Evolutionary conservation across 495 filamentous ascomycete genomes (phyloP).

Genomic region (Neohortaea acidophila): DNA sequence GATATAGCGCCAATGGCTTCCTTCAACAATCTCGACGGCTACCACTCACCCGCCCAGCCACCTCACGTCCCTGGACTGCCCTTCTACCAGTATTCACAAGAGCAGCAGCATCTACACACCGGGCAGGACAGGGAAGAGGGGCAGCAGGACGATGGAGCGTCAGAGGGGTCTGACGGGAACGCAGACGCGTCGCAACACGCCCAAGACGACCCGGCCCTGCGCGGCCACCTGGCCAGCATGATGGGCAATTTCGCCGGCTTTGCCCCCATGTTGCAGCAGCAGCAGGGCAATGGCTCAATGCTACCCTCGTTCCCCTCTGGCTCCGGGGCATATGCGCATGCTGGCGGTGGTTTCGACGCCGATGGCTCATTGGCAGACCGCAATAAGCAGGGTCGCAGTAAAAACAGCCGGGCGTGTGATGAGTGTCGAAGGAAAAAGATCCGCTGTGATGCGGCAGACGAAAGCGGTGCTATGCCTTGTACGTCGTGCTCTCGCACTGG

Average conservation of each 20-base stretch:
- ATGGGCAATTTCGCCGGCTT: constrained; percentile 6
- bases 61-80: too few species aligned
- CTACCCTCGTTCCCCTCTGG: too few species aligned
- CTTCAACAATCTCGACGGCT: too few species aligned
- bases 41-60: too few species aligned
- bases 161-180: background rate
- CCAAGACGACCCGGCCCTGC: constrained; percentile 11
- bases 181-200: background rate
- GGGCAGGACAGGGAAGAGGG: background rate
- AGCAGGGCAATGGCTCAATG: background rate
- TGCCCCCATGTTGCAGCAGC: background rate
- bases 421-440: constrained; percentile 95
- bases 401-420: constrained; percentile 87
- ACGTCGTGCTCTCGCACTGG: constrained; percentile 71
- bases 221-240: constrained; percentile 10
- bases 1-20: too few species aligned
- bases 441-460: constrained; percentile 76
- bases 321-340: too few species aligned
- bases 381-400: constrained; percentile 41
- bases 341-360: too few species aligned
- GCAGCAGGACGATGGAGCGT: background rate
- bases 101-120: background rate
- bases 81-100: constrained; percentile 8
- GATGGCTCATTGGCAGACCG: too few species aligned
- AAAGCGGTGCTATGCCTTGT: constrained; percentile 64